Evolutionary conservation across 1,284 basidiomycete genomes (phyloP), one percentile per base, ranked within the genome.

Genomic region (Papiliotrema fonsecae): DNA sequence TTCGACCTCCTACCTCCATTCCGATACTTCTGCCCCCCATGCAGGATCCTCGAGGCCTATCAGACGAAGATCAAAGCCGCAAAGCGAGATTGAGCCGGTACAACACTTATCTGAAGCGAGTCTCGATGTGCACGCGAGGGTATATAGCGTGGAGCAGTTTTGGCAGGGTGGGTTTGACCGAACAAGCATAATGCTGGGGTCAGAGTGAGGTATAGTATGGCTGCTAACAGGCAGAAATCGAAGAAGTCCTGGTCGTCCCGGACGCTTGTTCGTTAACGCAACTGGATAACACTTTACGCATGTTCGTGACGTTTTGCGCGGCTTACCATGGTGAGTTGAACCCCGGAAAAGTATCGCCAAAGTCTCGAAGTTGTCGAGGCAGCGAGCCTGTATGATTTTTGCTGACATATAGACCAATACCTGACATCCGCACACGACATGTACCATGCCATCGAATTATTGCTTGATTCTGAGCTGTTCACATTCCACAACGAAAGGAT

Each of bases 401-500:
- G 24, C 6, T 31, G 11, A 28, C 16, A 19, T 44, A 22, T 45
- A 91, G 88, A 91, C 61, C 79, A 82, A 61, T 94, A 87, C 70
- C 78, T 94, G 26, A 84, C 86, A 53, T 84, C 81, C 44, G 83
- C 83, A 7, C 69, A 83, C n/a, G 87, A 91, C 60, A 78, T 94
- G 44, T 81, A 87, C 52, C 84, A 88, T 63, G 88, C 88, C 9
- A 84, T 86, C 61, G 75, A 79, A 28, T 72, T 86, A 31, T 75
- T 94, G 16, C 76, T 92, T 41, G 81, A 82, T 50, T 89, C 86
- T 0, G 89, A 92, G 60, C 78, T 96, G 38, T 93, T 94, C 60
- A 72, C 79, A 4, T 91, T 86, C 63, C 88, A 94, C 66, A 88
- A 87, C 2, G 88, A 90, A 63, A 77, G 91, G 30, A 92, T 93